phyloP scores from a whole-genome alignment of 1,139 yeast genomes.

The Candida sanyaensis region DNA sequence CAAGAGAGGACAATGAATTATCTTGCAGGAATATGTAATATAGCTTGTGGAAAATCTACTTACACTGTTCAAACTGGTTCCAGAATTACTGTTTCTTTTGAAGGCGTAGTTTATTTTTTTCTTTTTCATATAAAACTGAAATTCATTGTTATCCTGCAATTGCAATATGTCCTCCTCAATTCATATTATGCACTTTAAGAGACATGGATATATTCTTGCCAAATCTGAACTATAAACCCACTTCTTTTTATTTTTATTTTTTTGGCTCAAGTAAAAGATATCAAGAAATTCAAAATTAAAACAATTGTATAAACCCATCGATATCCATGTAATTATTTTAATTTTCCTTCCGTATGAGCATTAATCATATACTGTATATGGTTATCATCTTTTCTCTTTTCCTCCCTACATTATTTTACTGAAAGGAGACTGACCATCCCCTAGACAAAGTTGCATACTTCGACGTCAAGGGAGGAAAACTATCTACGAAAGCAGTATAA shows the following conservation, averaged over 20 bases:
- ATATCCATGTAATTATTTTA: background rate
- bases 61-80: constrained; percentile 31
- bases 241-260: no score
- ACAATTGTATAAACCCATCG: background rate
- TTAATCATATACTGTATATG: no score
- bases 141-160: constrained; percentile 2
- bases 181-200: constrained; percentile 29
- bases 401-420: background rate
- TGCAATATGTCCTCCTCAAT: background rate
- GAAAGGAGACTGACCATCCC: background rate
- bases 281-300: constrained; percentile 5
- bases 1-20: constrained; percentile 5
- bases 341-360: no score
- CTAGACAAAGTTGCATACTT: background rate
- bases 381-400: background rate
- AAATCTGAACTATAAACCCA: constrained; percentile 25
- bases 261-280: constrained; percentile 26
- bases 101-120: constrained; percentile 16
- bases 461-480: background rate
- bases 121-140: background rate
- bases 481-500: no score
- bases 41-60: constrained; percentile 7
- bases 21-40: constrained; percentile 7
- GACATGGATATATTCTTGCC: constrained; percentile 28
- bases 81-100: constrained; percentile 29